A percentile compares a stretch with the other conserved stretches of the same genome.
Conservation (phyloP, 2,329 filamentous ascomycete genomes). For the Cladosporium sp. region DNA sequence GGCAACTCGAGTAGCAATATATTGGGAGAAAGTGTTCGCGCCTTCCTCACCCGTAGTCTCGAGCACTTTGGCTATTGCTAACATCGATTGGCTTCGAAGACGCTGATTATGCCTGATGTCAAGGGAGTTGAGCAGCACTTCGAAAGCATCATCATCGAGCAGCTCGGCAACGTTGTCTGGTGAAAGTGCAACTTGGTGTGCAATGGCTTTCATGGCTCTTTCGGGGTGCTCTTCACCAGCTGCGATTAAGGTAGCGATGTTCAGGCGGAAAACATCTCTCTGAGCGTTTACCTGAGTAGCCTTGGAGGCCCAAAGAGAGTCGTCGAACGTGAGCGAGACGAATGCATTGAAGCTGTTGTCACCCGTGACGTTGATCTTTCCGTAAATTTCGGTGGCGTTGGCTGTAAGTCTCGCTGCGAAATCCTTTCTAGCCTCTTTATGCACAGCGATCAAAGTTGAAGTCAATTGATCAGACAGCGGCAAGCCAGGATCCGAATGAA, state of each 20-base stretch:
- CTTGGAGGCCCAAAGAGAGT: conserved; percentile 38
- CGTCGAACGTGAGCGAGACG: conserved; percentile 39
- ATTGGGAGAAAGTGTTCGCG: conserved; percentile 59
- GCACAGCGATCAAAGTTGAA: conserved; percentile 28
- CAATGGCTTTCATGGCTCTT: conserved; percentile 57
- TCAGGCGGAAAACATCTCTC: conserved; percentile 65
- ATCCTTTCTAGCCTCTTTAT: conserved; percentile 35
- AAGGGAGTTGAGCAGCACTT: conserved; percentile 80
- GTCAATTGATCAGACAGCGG: conserved; percentile 36
- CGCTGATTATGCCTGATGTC: conserved; percentile 74
- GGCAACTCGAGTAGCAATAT: conserved; percentile 68
- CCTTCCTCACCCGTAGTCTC: conserved; percentile 71
- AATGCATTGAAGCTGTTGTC: conserved; percentile 44
- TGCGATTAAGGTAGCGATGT: conserved; percentile 86
- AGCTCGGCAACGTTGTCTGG: conserved; percentile 58
- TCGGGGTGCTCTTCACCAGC: conserved; percentile 72
- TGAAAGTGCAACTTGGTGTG: conserved; percentile 54
- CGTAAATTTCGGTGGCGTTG: conserved; percentile 40
- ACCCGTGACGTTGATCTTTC: conserved; percentile 41
- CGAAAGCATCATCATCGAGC: conserved; percentile 71
- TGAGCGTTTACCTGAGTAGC: conserved; percentile 43
- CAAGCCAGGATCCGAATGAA: conserved; percentile 33
- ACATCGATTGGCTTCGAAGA: conserved; percentile 74
- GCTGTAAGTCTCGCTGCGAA: conserved; percentile 36
- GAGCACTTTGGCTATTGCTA: conserved; percentile 79